These are phyloP conservation scores for Solanum bukasovii DNA, from an alignment of 257 asterid species.

Conservation along the genomic window DNA sequence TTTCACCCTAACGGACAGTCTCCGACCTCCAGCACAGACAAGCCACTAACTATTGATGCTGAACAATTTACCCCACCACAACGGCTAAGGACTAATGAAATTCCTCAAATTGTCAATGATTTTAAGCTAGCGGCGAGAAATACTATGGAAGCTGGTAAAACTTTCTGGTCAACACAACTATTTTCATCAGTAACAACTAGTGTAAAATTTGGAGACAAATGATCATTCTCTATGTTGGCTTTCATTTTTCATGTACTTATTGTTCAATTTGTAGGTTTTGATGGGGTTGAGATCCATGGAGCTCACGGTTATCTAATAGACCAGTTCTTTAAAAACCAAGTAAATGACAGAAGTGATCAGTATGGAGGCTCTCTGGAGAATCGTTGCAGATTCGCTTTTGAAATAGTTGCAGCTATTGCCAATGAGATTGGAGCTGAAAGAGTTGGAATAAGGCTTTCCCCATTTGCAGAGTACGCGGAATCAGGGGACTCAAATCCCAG, in stretches of 20 bases:
- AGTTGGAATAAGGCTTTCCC: slow-evolving; percentile 74
- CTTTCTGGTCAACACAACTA: too few species aligned
- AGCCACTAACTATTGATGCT: too few species aligned
- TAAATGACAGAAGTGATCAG: slow-evolving; percentile 52
- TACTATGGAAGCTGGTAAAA: too few species aligned
- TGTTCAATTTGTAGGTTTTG: slow-evolving; percentile 28
- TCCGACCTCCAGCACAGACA: too few species aligned
- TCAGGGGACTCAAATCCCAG: slow-evolving; percentile 47
- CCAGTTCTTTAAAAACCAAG: slow-evolving; percentile 29
- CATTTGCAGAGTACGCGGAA: slow-evolving; percentile 31
- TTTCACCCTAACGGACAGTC: too few species aligned
- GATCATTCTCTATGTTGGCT: neutral
- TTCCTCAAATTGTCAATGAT: too few species aligned
- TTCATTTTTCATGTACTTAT: neutral
- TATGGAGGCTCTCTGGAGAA: slow-evolving; percentile 66
- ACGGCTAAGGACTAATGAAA: too few species aligned
- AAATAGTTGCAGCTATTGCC: slow-evolving; percentile 37
- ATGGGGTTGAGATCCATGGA: slow-evolving; percentile 72
- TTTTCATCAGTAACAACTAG: too few species aligned
- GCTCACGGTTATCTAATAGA: slow-evolving; percentile 65
- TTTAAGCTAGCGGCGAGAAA: too few species aligned
- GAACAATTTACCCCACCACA: too few species aligned
- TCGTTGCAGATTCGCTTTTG: slow-evolving; percentile 55
- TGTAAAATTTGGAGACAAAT: neutral
- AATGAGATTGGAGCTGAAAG: slow-evolving; percentile 36